These are phyloP conservation scores for Cyclocybe aegerita DNA, from an alignment of 768 basidiomycete species.

Conservation along the genomic window DNA sequence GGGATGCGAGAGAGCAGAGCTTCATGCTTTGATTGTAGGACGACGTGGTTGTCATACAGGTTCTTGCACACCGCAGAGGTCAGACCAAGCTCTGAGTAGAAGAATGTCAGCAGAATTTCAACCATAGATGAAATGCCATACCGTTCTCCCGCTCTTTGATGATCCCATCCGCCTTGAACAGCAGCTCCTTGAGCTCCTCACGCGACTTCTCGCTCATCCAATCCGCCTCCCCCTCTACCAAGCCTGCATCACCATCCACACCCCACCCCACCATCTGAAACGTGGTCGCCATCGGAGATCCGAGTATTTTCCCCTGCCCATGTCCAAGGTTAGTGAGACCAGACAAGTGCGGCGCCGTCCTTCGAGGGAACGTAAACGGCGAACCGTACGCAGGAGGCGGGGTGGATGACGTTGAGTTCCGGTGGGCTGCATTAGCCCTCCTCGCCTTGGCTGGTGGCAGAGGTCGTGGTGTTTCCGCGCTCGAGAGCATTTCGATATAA, in stretches of 20 bases:
- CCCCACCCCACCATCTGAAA: constrained; percentile 25
- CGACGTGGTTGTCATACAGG: constrained; percentile 66
- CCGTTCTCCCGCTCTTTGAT: constrained; percentile 79
- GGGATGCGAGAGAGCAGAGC: constrained; percentile 67
- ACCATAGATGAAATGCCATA: constrained; percentile 22
- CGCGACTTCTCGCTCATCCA: constrained; percentile 56
- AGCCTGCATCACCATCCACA: not conserved
- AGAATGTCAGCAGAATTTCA: not conserved
- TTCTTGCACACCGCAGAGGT: constrained; percentile 70
- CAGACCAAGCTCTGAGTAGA: constrained; percentile 55
- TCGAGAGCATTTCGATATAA: constrained; percentile 29
- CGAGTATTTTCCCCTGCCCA: constrained; percentile 17
- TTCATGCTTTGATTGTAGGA: constrained; percentile 71
- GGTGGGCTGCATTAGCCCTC: constrained; percentile 42
- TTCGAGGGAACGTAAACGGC: constrained; percentile 30
- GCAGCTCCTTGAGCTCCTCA: constrained; percentile 68
- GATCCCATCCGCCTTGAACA: constrained; percentile 70
- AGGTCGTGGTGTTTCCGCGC: constrained; percentile 58
- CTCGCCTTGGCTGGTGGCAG: constrained; percentile 70
- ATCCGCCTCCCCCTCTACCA: constrained; percentile 12
- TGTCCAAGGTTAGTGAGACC: constrained; percentile 8
- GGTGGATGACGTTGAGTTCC: constrained; percentile 29
- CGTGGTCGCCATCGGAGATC: constrained; percentile 26
- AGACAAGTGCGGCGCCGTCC: no score
- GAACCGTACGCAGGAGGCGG: constrained; percentile 61